A percentile compares a stretch with the other conserved stretches of the same genome.
These are phyloP conservation scores for Chalara sp. DNA, from an alignment of 2,329 filamentous ascomycete species.

Conservation along the genomic window DNA sequence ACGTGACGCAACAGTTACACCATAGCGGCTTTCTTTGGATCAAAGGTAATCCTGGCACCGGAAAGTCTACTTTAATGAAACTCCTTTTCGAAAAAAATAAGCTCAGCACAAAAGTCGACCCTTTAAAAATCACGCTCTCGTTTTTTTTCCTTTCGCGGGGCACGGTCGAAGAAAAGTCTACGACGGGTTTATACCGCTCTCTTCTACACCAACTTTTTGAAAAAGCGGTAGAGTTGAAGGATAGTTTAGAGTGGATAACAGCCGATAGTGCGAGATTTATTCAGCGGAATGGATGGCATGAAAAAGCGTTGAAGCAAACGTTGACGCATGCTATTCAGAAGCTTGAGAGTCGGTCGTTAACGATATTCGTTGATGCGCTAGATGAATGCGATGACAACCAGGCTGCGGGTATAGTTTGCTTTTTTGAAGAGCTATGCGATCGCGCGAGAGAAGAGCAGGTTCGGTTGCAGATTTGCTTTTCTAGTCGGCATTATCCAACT, in stretches of 20 bases:
- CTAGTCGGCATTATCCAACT: constrained; percentile 23
- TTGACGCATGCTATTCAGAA: constrained; percentile 18
- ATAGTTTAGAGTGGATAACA: constrained; percentile 18
- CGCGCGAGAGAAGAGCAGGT: constrained; percentile 5
- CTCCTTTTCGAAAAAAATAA: constrained; percentile 27
- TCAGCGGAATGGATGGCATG: constrained; percentile 17
- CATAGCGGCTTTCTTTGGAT: constrained; percentile 40
- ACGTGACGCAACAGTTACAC: constrained; percentile 19
- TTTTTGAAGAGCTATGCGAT: constrained; percentile 16
- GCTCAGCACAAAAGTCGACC: constrained; percentile 11
- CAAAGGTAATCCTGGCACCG: constrained; percentile 18
- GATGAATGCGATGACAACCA: constrained; percentile 17
- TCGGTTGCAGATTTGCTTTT: constrained; percentile 20
- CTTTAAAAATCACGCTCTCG: constrained; percentile 24
- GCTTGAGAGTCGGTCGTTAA: constrained; percentile 23
- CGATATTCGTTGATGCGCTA: constrained; percentile 24
- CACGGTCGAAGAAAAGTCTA: constrained; percentile 36
- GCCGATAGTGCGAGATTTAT: constrained; percentile 13
- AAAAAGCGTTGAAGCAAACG: constrained; percentile 23
- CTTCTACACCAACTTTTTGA: constrained; percentile 40
- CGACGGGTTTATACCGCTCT: constrained; percentile 42
- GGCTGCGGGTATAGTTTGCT: constrained; percentile 11
- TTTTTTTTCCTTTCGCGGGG: constrained; percentile 26
- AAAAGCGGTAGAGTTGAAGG: constrained; percentile 27
- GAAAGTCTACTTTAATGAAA: constrained; percentile 38